Base-by-base conservation (phyloP, 164 flowering plant species). In the Vitis amurensis region DNA sequence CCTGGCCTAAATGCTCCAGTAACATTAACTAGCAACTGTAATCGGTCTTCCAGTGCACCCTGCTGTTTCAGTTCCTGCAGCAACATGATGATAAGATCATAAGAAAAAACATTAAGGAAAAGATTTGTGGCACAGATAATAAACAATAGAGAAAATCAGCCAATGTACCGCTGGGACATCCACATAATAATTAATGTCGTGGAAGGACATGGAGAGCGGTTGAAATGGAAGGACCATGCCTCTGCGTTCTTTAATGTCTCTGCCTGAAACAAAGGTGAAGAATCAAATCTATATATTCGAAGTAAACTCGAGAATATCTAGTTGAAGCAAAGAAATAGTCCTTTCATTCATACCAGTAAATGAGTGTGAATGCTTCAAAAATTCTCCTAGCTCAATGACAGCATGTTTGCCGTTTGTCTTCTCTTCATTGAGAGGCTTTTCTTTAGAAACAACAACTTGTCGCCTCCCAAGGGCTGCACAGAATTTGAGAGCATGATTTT, bases 361-460 rank as follows among this genome's bases (percentile, higher is more conserved):
- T 37, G 44, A 37, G 44, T 37, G 44, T 37, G 44, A 37, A 6
- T 37, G 44, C 7, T 37, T 3, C 44, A 37, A 37, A 37, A 37
- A 37, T 6, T 57, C 17, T 17, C 27, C 2, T 19, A 15, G 17
- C 60, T 57, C 60, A 17, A 15, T 17, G 60, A 2, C 11, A 57
- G 17, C 27, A 15, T 0, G 15, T 17, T 57, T 16, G 19, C 60
- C 10, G 11, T 57, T 57, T 57, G 8, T 14, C 27, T 19, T 57
- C 13, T 57, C 60, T 17, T n/a, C 17, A 3, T 56, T 60, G 8
- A 11, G 23, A 8, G 6, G 23, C 56, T 57, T 19, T 15, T 77
- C 80, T 59, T 77, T 70, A 13, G 78, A 61, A 48, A 78, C 9
- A 55, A 70, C 62, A 15, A 74, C 68, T 27, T 76, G 77, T 58